Conservation (phyloP, 2,329 filamentous ascomycete species). For the Aspergillus arachidicola region DNA sequence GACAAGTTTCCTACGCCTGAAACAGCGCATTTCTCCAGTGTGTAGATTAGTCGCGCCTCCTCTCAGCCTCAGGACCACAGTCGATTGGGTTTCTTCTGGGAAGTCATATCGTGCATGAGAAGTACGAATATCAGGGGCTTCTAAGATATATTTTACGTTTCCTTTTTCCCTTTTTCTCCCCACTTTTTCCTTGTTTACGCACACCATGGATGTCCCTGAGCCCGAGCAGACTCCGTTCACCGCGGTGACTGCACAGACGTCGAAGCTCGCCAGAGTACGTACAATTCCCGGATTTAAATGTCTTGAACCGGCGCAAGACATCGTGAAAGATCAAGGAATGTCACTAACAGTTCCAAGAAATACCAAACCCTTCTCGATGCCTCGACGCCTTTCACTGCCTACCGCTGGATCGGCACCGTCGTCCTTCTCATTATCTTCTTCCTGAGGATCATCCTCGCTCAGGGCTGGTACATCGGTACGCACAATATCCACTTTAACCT, state of each 20-base stretch:
- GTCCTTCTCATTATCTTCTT: constrained; percentile 78
- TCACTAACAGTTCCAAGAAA: constrained; percentile 58
- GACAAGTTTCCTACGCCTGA: constrained; percentile 37
- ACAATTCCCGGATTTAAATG: background rate
- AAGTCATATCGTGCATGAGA: background rate
- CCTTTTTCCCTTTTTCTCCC: constrained; percentile 11
- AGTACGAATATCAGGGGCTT: background rate
- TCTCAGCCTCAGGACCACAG: background rate
- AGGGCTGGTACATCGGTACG: constrained; percentile 98
- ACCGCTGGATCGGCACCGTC: constrained; percentile 88
- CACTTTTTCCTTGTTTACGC: constrained; percentile 19
- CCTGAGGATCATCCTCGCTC: constrained; percentile 82
- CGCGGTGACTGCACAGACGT: constrained; percentile 82
- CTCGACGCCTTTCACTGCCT: constrained; percentile 83
- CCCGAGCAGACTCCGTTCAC: constrained; percentile 90
- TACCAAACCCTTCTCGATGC: constrained; percentile 95
- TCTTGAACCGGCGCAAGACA: background rate
- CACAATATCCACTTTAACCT: background rate
- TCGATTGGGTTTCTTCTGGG: background rate
- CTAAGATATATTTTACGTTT: background rate
- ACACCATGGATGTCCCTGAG: constrained; percentile 79
- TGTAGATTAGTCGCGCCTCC: background rate
- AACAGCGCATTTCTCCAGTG: constrained; percentile 16
- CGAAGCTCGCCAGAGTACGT: constrained; percentile 47
- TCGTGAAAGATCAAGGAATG: too few species aligned